These are phyloP conservation scores for Fusarium longipes DNA, from an alignment of 2,329 filamentous ascomycete genomes.

Conservation along the genomic window DNA sequence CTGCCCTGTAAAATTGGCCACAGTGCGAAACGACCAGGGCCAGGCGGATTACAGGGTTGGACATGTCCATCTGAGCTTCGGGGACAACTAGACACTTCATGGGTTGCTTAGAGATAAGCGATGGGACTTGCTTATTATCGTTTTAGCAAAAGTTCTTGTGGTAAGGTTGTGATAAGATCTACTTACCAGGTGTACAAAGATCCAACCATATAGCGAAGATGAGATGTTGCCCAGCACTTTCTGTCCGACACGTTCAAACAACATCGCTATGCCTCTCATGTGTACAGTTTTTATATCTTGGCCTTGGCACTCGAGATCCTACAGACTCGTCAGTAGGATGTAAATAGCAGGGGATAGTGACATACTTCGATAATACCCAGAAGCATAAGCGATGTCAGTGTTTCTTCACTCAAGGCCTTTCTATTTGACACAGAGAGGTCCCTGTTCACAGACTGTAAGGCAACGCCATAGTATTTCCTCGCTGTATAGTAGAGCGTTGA, in stretches of 20 bases:
- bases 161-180: not conserved
- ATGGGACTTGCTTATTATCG: constrained; percentile 21
- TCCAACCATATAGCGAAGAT: constrained; percentile 14
- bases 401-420: constrained; percentile 23
- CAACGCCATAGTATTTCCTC: constrained; percentile 15
- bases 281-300: constrained; percentile 23
- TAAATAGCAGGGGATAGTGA: not conserved
- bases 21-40: constrained; percentile 13
- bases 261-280: constrained; percentile 22
- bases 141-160: not conserved
- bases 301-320: constrained; percentile 33
- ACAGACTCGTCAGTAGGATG: not conserved
- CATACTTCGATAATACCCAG: constrained; percentile 27
- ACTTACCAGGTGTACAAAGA: constrained; percentile 27
- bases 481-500: constrained; percentile 19
- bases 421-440: constrained; percentile 16
- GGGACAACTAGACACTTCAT: constrained; percentile 24
- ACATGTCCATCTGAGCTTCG: not conserved
- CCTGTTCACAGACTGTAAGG: constrained; percentile 19
- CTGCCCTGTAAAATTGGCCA: constrained; percentile 24
- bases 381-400: constrained; percentile 25
- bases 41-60: constrained; percentile 10
- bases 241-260: constrained; percentile 24
- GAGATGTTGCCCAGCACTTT: constrained; percentile 6
- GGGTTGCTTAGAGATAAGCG: constrained; percentile 1